Percentiles rank a stretch among this genome's conserved stretches.
Conservation (phyloP, 345 rosid species). For the Turnera subulata region DNA sequence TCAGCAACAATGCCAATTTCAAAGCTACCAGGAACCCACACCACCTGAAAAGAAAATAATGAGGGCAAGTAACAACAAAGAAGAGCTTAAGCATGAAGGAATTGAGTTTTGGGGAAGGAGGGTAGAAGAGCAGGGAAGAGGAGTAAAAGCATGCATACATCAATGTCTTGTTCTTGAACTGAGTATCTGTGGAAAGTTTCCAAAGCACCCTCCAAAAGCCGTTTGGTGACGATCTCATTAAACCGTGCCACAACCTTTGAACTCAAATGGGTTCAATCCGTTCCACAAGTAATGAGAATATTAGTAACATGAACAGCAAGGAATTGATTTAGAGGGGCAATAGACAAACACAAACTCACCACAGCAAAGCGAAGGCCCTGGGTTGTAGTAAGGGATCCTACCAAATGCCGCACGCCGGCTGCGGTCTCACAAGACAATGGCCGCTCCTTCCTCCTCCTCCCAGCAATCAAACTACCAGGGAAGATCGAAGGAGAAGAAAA, state of each 20-base stretch:
- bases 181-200: conserved; percentile 79
- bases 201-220: conserved; percentile 80
- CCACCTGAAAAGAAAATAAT: conserved; percentile 49
- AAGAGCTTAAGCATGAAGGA: background rate
- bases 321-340: too few species aligned
- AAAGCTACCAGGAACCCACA: conserved; percentile 97
- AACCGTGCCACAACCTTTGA: conserved; percentile 89
- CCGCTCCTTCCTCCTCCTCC: conserved; percentile 17
- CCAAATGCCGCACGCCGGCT: conserved; percentile 69
- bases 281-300: background rate
- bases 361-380: conserved; percentile 88
- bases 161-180: conserved; percentile 74
- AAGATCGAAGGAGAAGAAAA: too few species aligned
- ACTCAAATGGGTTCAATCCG: background rate
- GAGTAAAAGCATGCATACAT: conserved; percentile 35
- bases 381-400: conserved; percentile 56
- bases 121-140: too few species aligned
- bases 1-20: conserved; percentile 76
- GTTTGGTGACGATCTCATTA: conserved; percentile 85
- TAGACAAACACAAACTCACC: conserved; percentile 28
- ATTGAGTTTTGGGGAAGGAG: background rate
- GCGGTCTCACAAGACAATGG: conserved; percentile 31
- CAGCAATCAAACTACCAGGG: too few species aligned
- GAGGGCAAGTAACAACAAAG: background rate
- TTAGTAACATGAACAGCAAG: too few species aligned